phyloP scores from a whole-genome alignment of 345 rosid species.

The Lepidium sativum region DNA sequence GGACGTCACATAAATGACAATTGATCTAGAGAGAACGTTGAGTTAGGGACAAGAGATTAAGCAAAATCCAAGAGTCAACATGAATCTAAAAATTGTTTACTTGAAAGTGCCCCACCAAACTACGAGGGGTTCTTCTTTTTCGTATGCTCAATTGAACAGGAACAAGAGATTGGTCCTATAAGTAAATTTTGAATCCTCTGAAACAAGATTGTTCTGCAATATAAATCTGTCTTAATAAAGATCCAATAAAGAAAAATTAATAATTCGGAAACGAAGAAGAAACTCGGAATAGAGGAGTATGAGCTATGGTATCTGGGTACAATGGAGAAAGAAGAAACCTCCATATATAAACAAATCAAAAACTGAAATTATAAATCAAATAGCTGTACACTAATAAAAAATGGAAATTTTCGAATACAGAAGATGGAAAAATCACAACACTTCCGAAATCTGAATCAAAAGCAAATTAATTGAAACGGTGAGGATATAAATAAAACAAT shows the following conservation, averaged over 20 bases:
- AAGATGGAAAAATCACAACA: not conserved
- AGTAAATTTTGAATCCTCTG: conserved; percentile 28
- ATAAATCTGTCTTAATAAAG: not conserved
- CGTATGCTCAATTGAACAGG: conserved; percentile 26
- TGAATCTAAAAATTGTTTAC: not conserved
- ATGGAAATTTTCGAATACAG: not conserved
- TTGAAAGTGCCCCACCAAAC: not conserved
- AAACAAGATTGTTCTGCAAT: conserved; percentile 33
- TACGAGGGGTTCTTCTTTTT: conserved; percentile 26
- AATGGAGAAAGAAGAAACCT: conserved; percentile 31
- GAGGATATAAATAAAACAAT: too few species aligned
- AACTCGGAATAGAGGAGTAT: conserved; percentile 37
- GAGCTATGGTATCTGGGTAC: conserved; percentile 13
- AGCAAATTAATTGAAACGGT: too few species aligned
- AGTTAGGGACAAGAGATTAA: not conserved
- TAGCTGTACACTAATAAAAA: not conserved
- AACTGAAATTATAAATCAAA: not conserved
- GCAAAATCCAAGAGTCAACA: not conserved
- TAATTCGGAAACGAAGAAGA: not conserved
- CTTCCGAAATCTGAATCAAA: not conserved
- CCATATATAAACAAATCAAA: conserved; percentile 28
- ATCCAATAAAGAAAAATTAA: not conserved
- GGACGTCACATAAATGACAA: too few species aligned
- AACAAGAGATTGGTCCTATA: conserved; percentile 20
- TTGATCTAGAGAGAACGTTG: too few species aligned